Evolutionary conservation across 2,329 filamentous ascomycete species (phyloP), one percentile per base, ranked within the genome.

Genomic region (Alternaria consortialis): DNA sequence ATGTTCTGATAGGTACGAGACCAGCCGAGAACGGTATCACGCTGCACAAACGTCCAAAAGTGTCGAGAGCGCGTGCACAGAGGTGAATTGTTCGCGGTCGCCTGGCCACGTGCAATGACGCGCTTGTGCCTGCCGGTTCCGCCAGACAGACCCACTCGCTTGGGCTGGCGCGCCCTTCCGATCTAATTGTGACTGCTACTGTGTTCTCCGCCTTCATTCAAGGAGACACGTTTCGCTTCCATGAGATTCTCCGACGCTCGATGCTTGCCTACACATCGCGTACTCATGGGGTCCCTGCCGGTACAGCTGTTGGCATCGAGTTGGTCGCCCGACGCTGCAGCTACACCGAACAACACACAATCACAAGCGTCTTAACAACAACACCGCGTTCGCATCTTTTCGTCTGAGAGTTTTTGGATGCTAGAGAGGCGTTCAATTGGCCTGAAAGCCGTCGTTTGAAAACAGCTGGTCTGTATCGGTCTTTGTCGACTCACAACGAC

Each of bases 171-270:
- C 70, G 73, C 70, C 71, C 72, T 75, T 71, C 64, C 60, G 58
- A 67, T 65, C 55, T 65, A 39, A 51, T 55, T 39, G 46, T 58
- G 56, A 50, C 61, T 63, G 52, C 34, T 51, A 64, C 57, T 56
- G 50, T 60, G 61, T 63, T 65, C 53, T 70, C 56, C 58, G 52
- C 56, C 61, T 53, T 65, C 54, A 57, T 37, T 60, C 61, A 56
- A 70, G 63, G 57, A 61, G 65, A 62, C 73, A 76, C 74, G 72
- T 75, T 68, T 71, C 69, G 58, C 44, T 75, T 76, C 73, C 54
- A 66, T 62, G 48, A 34, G 58, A 53, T 77, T 77, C 74, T 56
- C 66, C 67, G 62, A 68, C 72, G 65, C 74, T 77, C 74, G 56
- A 58, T 69, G 61, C 60, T 66, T 60, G 59, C 63, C 63, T 56